These are phyloP conservation scores for Cubamyces sp. DNA, from an alignment of 768 basidiomycete genomes.

Conservation along the genomic window DNA sequence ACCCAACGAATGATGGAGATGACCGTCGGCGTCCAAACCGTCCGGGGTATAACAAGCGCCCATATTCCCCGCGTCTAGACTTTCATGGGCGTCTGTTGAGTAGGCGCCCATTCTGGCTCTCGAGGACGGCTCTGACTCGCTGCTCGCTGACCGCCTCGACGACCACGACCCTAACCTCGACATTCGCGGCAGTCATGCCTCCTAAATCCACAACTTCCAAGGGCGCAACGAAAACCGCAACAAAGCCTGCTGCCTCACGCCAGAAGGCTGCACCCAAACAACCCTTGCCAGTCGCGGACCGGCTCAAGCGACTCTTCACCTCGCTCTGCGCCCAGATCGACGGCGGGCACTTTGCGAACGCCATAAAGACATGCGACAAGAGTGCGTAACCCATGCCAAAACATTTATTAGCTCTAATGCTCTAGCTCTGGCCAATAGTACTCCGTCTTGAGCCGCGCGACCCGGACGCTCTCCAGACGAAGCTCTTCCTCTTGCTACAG, in stretches of 20 bases:
- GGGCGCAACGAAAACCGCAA: background rate
- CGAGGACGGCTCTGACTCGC: too few relatives aligned
- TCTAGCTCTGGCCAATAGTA: constrained; percentile 49
- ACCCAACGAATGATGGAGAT: constrained; percentile 1
- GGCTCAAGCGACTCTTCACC: constrained; percentile 66
- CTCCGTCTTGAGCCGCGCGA: constrained; percentile 68
- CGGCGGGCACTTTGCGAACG: constrained; percentile 84
- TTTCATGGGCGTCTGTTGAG: too few relatives aligned
- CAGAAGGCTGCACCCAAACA: constrained; percentile 32
- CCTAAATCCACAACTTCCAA: constrained; percentile 12
- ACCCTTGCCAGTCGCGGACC: constrained; percentile 38
- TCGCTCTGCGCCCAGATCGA: constrained; percentile 88
- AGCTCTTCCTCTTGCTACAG: constrained; percentile 86
- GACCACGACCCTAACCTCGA: background rate
- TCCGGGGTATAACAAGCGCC: constrained; percentile 3
- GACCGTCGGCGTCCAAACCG: constrained; percentile 1
- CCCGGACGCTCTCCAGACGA: constrained; percentile 76
- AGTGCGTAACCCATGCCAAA: constrained; percentile 52
- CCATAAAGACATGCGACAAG: constrained; percentile 91
- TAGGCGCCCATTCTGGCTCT: background rate
- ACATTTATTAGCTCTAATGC: constrained; percentile 21
- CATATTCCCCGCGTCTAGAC: background rate
- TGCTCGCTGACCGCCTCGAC: background rate
- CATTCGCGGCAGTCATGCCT: constrained; percentile 5
- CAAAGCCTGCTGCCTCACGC: background rate